Evolutionary conservation across 2,329 filamentous ascomycete genomes (phyloP).

Genomic region (Fusarium burgessii): DNA sequence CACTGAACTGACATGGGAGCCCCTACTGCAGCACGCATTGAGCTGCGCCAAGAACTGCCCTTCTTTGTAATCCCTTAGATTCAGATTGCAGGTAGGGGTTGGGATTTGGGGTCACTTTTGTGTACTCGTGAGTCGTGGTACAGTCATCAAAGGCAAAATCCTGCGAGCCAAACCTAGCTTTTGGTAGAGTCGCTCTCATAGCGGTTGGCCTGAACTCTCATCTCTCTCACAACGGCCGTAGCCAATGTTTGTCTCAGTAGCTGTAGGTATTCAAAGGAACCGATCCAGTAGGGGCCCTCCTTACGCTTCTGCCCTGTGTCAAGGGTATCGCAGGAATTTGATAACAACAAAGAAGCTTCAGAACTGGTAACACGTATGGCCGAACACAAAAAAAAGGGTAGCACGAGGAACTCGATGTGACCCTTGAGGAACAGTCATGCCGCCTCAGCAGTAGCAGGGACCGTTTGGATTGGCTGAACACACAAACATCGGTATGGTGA

Average conservation of each 20-base stretch:
- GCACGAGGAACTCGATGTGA: constrained; percentile 30
- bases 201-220: constrained; percentile 20
- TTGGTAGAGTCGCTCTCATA: constrained; percentile 1
- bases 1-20: constrained; percentile 8
- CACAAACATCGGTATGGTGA: constrained; percentile 35
- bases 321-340: constrained; percentile 27
- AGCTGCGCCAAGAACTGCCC: constrained; percentile 38
- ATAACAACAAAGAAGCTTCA: constrained; percentile 23
- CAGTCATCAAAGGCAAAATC: constrained; percentile 6
- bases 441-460: constrained; percentile 15
- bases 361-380: constrained; percentile 23
- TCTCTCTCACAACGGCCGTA: background rate
- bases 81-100: constrained; percentile 37
- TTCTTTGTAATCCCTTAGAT: constrained; percentile 32
- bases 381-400: constrained; percentile 21
- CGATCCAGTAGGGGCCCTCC: constrained; percentile 8
- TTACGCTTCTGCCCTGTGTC: constrained; percentile 3
- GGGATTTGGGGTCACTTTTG: constrained; percentile 8
- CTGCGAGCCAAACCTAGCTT: constrained; percentile 4
- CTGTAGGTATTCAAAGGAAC: constrained; percentile 7
- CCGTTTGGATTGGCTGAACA: constrained; percentile 10
- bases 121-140: constrained; percentile 5
- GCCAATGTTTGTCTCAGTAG: background rate
- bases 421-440: constrained; percentile 29
- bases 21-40: constrained; percentile 18